These are phyloP conservation scores for Phytophthora sojae DNA, from an alignment of 352 stramenopile genomes.

Conservation along the genomic window DNA sequence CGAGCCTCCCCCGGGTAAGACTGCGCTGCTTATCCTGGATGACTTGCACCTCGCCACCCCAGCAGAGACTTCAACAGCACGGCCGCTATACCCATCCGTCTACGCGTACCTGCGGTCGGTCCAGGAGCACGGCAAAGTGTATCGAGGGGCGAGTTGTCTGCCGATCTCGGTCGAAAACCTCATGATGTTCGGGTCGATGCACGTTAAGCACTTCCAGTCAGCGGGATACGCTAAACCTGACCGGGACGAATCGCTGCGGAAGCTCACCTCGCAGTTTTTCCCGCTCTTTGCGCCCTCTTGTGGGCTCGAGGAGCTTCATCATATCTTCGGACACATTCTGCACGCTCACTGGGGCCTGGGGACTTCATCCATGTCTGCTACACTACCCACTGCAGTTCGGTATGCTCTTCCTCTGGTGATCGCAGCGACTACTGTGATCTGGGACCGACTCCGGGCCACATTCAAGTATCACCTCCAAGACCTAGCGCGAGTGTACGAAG, in stretches of 20 bases:
- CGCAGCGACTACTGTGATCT: constrained; percentile 56
- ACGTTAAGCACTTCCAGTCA: constrained; percentile 1
- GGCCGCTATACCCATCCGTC: constrained; percentile 17
- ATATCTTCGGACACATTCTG: constrained; percentile 41
- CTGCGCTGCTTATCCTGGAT: constrained; percentile 59
- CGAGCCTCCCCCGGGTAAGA: constrained; percentile 64
- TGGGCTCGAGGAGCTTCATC: constrained; percentile 36
- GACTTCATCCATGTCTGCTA: constrained; percentile 1
- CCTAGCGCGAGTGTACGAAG: constrained; percentile 55
- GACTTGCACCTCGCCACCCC: constrained; percentile 54
- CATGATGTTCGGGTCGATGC: constrained; percentile 45
- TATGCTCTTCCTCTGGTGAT: constrained; percentile 39
- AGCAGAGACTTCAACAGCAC: background rate
- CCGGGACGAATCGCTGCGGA: constrained; percentile 20
- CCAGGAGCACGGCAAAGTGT: constrained; percentile 42
- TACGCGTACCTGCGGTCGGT: constrained; percentile 46
- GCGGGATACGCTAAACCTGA: background rate
- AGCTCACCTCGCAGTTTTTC: constrained; percentile 42
- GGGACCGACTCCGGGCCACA: constrained; percentile 47
- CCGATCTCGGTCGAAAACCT: constrained; percentile 44
- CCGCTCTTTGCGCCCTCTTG: constrained; percentile 38
- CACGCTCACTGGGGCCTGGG: constrained; percentile 16
- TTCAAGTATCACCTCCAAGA: constrained; percentile 59
- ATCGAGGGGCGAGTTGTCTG: constrained; percentile 22
- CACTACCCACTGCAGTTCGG: constrained; percentile 26